Base-by-base conservation (phyloP, 2,329 filamentous ascomycete species). In the Aspergillus persii region DNA sequence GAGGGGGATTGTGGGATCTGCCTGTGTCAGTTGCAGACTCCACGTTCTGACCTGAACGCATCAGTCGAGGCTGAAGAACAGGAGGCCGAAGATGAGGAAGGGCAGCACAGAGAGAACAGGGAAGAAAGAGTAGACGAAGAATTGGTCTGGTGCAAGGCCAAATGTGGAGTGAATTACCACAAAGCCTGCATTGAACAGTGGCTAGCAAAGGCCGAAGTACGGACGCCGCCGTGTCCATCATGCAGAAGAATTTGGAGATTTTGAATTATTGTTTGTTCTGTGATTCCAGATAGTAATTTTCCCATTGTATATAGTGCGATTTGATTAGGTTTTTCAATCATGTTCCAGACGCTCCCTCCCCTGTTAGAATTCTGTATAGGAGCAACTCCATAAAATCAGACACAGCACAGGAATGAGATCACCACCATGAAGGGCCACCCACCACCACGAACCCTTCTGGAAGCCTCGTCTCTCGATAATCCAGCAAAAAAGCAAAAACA, bases 121-220 rank as follows among this genome's bases (percentile, higher is more conserved):
- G 18, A 23, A 23, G 18, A 23, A 23, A 23, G 18, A 23, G 18
- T 2, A 31, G 15, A 41, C 8, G 23, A 54, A 9, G 56, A 59
- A 23, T 29, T 68, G 33, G 51, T 50, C n/a, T 68, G 64, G 66
- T 68, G 64, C 58, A 64, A 58, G 44, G 59, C 61, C n/a, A 46
- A 31, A 15, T 68, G 64, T 59, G 64, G 66, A 54, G 57, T 63
- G 39, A 68, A 68, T 50, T 68, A 62, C 55, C 64, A 68, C 44
- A 61, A 61, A 39, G 1, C 8, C 7, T 68, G 66, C 52, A 66
- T 68, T 27, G 55, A 63, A n/a, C 33, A 54, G 47, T 68, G 64
- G 64, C 26, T 67, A 12, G 52, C 49, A 33, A 51, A 46, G 31
- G 48, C 41, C n/a, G 31, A 3, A 3, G 36, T 30, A n/a, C 9